A percentile compares a stretch with the other conserved stretches of the same genome.
Evolutionary conservation across 2,329 filamentous ascomycete species (phyloP).

Genomic region (Trichoderma guizhouense): DNA sequence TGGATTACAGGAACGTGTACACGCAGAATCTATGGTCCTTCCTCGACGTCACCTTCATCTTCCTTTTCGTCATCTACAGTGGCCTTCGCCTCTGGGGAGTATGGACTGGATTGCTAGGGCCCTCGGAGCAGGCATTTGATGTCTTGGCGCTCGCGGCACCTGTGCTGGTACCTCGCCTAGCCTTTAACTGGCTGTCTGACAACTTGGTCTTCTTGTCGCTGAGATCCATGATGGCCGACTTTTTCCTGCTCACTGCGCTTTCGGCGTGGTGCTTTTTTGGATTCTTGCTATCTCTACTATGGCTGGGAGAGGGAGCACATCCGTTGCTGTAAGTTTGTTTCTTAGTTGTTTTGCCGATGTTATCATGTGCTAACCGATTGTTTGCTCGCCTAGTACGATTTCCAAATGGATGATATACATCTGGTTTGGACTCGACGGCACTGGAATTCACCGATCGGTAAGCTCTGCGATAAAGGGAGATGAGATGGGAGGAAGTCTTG

Average conservation of each 20-base stretch:
- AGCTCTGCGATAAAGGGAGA: conserved; percentile 19
- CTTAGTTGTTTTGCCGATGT: background rate
- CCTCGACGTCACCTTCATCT: conserved; percentile 73
- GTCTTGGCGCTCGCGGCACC: conserved; percentile 77
- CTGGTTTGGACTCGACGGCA: conserved; percentile 82
- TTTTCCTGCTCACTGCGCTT: conserved; percentile 70
- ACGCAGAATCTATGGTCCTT: conserved; percentile 89
- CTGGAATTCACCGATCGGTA: conserved; percentile 57
- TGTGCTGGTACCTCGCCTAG: conserved; percentile 72
- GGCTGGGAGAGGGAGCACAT: conserved; percentile 67
- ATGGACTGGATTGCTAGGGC: conserved; percentile 43
- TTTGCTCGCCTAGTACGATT: conserved; percentile 52
- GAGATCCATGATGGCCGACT: conserved; percentile 81
- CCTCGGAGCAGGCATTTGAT: conserved; percentile 67
- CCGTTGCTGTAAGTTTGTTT: conserved; percentile 47
- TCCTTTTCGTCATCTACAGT: conserved; percentile 68
- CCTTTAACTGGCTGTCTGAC: conserved; percentile 79
- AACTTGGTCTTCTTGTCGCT: conserved; percentile 81
- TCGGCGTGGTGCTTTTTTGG: conserved; percentile 82
- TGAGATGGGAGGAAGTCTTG: background rate
- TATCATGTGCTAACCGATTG: background rate
- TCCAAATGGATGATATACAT: conserved; percentile 92
- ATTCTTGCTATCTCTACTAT: conserved; percentile 74
- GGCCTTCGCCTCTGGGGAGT: conserved; percentile 64
- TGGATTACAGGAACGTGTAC: conserved; percentile 63